Conservation (phyloP, 352 stramenopile species). For the Globisporangium orthogonon region DNA sequence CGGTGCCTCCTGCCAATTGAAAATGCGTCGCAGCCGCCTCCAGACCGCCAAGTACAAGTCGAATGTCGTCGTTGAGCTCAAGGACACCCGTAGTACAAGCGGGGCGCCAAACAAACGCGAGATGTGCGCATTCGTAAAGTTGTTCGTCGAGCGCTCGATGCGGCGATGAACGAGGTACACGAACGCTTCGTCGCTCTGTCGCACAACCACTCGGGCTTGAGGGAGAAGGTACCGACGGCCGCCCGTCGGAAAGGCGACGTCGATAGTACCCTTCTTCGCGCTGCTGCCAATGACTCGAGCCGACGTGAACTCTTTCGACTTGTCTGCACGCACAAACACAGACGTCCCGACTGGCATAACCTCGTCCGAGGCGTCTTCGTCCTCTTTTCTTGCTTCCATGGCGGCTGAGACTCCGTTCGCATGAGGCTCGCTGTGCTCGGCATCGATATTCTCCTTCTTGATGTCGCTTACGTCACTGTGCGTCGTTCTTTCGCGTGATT, state of each 20-base stretch:
- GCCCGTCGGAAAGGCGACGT: slow-evolving; percentile 60
- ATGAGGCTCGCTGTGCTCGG: not conserved
- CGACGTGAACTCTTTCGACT: slow-evolving; percentile 46
- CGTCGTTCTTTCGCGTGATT: not conserved
- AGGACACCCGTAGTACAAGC: slow-evolving; percentile 63
- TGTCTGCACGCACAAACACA: slow-evolving; percentile 59
- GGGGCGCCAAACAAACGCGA: slow-evolving; percentile 76
- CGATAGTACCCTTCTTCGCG: slow-evolving; percentile 42
- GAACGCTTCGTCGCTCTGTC: slow-evolving; percentile 45
- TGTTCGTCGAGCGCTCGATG: slow-evolving; percentile 74
- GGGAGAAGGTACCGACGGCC: slow-evolving; percentile 57
- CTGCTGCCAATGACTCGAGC: slow-evolving; percentile 69
- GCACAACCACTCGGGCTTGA: slow-evolving; percentile 44
- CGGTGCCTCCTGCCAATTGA: slow-evolving; percentile 71
- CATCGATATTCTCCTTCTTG: not conserved
- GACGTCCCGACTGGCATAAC: slow-evolving; percentile 40
- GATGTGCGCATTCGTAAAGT: slow-evolving; percentile 76
- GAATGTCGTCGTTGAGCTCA: slow-evolving; percentile 54
- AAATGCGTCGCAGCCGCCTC: slow-evolving; percentile 73
- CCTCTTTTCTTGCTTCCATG: not conserved
- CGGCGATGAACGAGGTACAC: slow-evolving; percentile 81
- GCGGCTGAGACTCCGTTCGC: not conserved
- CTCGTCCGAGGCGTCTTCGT: slow-evolving; percentile 11
- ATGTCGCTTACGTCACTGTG: not conserved
- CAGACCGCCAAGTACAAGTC: slow-evolving; percentile 77